Percentiles rank a stretch among this genome's conserved stretches.
phyloP scores from a whole-genome alignment of 495 filamentous ascomycete species.

The Xylaria nigripes region DNA sequence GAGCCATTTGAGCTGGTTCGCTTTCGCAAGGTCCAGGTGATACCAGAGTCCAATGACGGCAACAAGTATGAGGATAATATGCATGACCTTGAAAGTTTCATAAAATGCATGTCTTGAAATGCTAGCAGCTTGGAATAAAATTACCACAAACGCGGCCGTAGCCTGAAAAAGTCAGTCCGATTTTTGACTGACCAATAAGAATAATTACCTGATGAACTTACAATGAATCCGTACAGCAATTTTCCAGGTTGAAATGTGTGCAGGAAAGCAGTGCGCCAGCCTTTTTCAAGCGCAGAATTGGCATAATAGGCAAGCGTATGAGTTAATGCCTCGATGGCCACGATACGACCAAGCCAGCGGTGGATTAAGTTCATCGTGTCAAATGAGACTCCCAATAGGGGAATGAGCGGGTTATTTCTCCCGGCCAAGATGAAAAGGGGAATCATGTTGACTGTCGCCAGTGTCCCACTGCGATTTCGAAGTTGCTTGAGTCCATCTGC shows the following conservation, averaged over 20 bases:
- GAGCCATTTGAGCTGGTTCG: conserved; percentile 56
- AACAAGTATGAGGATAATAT: conserved; percentile 59
- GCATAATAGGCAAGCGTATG: conserved; percentile 61
- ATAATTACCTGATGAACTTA: conserved; percentile 27
- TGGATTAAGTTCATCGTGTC: conserved; percentile 95
- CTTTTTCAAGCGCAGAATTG: conserved; percentile 38
- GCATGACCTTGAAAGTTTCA: conserved; percentile 73
- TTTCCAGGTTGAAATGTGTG: conserved; percentile 30
- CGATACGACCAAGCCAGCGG: conserved; percentile 87
- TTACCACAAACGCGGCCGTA: conserved; percentile 52
- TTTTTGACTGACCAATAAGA: not conserved
- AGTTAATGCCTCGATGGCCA: conserved; percentile 64
- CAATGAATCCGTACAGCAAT: conserved; percentile 47
- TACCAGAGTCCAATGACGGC: conserved; percentile 60
- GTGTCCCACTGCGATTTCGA: conserved; percentile 74
- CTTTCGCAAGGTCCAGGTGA: conserved; percentile 54
- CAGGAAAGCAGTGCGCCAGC: conserved; percentile 39
- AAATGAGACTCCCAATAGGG: conserved; percentile 76
- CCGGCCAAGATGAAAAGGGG: conserved; percentile 80
- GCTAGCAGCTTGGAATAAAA: conserved; percentile 65
- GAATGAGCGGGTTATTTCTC: conserved; percentile 89
- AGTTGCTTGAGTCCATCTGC: conserved; percentile 41
- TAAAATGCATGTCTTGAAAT: conserved; percentile 82
- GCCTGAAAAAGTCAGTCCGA: conserved; percentile 32
- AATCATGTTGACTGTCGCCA: conserved; percentile 85